These are phyloP conservation scores for Fusarium sulawesiense DNA, from an alignment of 2,329 filamentous ascomycete species.

Conservation along the genomic window DNA sequence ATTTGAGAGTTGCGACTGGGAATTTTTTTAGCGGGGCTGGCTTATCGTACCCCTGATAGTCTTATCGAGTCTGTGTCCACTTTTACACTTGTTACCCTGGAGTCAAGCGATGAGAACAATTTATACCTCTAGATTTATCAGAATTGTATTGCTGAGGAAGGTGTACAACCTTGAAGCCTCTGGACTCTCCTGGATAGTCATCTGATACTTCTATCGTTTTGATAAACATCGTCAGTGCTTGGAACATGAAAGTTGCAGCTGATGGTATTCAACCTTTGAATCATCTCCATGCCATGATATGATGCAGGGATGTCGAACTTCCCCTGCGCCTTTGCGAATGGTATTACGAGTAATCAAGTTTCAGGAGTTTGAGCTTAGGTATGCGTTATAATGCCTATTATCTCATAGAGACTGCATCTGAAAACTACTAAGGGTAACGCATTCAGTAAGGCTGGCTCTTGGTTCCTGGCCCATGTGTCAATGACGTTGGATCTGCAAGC, in stretches of 20 bases:
- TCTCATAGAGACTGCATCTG: neutral
- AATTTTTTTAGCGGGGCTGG: slow-evolving; percentile 48
- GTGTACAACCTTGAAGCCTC: neutral
- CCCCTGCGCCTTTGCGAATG: neutral
- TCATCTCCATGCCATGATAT: neutral
- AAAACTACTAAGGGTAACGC: neutral
- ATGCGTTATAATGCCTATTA: neutral
- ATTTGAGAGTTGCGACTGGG: slow-evolving; percentile 15
- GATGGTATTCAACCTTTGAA: neutral
- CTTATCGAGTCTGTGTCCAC: slow-evolving; percentile 28
- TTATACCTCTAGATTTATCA: neutral
- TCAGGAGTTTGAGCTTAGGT: neutral
- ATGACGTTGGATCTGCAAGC: slow-evolving; percentile 32
- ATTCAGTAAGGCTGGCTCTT: neutral
- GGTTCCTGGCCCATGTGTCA: neutral
- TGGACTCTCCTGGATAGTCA: neutral
- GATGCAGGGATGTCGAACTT: neutral
- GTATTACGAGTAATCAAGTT: neutral
- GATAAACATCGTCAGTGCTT: neutral
- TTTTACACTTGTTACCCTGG: neutral
- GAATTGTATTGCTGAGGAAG: neutral
- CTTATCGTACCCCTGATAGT: slow-evolving; percentile 36
- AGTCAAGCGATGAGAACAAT: neutral
- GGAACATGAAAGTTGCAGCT: neutral
- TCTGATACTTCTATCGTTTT: neutral